Evolutionary conservation across 345 rosid species (phyloP).

Genomic region (Isatis tinctoria): DNA sequence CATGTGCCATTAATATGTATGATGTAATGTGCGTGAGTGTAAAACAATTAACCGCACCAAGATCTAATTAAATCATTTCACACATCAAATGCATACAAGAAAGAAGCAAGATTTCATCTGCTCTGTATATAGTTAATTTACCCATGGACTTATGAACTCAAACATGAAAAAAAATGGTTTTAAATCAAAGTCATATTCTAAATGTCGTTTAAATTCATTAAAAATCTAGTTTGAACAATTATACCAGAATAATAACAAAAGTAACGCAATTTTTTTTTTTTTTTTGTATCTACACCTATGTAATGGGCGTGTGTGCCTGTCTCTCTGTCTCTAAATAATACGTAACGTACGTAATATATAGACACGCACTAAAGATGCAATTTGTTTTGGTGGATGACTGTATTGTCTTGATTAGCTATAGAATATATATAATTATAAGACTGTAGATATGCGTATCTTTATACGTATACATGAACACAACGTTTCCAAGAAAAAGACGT

Average conservation of each 20-base stretch:
- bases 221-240: no score
- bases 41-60: not conserved
- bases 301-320: conserved; percentile 18
- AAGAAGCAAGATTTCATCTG: not conserved
- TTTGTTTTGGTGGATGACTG: conserved; percentile 16
- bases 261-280: no score
- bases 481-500: conserved; percentile 21
- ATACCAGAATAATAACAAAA: no score
- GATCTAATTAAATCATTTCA: not conserved
- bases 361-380: conserved; percentile 24
- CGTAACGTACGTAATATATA: conserved; percentile 17
- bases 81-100: not conserved
- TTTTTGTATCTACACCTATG: no score
- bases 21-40: not conserved
- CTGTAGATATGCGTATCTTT: conserved; percentile 12
- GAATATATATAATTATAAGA: not conserved
- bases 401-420: not conserved
- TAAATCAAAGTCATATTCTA: not conserved
- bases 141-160: not conserved
- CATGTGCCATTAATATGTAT: not conserved
- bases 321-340: conserved; percentile 8
- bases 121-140: not conserved
- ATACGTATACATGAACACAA: conserved; percentile 26
- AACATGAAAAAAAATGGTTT: not conserved
- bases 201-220: not conserved